phyloP scores from a whole-genome alignment of 495 filamentous ascomycete species.

The Penicillium dipodomyicola region DNA sequence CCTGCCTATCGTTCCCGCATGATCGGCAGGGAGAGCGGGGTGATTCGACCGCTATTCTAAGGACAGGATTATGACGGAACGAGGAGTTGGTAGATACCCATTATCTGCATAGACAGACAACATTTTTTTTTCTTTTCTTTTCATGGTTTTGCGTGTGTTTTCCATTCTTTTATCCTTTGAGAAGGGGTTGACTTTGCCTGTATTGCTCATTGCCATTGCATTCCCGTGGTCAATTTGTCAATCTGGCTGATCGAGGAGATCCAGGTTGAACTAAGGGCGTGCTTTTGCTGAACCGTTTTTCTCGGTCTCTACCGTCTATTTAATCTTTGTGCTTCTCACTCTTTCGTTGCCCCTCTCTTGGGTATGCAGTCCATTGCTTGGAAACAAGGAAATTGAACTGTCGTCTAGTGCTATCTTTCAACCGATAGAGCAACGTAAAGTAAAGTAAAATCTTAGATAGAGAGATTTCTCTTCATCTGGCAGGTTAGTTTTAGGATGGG shows the following conservation, averaged over 20 bases:
- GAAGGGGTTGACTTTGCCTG: conserved; percentile 14
- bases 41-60: conserved; percentile 31
- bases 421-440: not conserved
- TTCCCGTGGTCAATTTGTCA: conserved; percentile 10
- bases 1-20: conserved; percentile 19
- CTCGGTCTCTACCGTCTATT: conserved; percentile 29
- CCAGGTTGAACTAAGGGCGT: conserved; percentile 18
- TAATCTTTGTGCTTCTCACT: conserved; percentile 14
- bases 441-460: too few species aligned
- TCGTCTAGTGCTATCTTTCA: not conserved
- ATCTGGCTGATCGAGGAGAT: conserved; percentile 18
- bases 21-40: conserved; percentile 28
- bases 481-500: too few species aligned
- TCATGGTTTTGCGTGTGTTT: conserved; percentile 32
- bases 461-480: too few species aligned
- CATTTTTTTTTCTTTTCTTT: conserved; percentile 33
- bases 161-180: conserved; percentile 25
- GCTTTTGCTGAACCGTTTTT: conserved; percentile 15
- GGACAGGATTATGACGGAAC: conserved; percentile 48
- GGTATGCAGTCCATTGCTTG: conserved; percentile 9
- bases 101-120: conserved; percentile 39
- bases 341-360: conserved; percentile 5
- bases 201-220: conserved; percentile 6
- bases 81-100: conserved; percentile 54
- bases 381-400: conserved; percentile 15